Conservation (phyloP, 257 asterid genomes). For the Salvia hispanica region DNA sequence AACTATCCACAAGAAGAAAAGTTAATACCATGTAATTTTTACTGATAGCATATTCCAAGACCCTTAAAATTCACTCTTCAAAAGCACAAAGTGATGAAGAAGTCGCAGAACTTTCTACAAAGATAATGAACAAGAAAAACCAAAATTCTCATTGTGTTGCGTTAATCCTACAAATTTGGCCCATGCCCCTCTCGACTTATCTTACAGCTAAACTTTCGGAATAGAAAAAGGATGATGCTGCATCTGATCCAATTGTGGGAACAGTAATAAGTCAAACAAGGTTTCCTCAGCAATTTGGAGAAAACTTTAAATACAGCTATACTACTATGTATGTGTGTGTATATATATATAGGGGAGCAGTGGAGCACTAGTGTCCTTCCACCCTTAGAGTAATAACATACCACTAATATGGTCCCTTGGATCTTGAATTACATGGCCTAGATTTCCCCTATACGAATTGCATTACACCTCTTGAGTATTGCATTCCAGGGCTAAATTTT, state of each 20-base stretch:
- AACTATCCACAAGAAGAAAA: constrained; percentile 51
- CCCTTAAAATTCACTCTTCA: not conserved
- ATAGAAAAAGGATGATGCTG: not conserved
- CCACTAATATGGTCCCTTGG: too few species aligned
- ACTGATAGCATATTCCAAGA: not conserved
- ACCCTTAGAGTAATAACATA: too few species aligned
- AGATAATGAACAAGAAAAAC: not conserved
- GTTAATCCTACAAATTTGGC: constrained; percentile 1
- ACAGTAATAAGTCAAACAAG: constrained; percentile 9
- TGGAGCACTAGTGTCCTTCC: too few species aligned
- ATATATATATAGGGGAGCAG: too few species aligned
- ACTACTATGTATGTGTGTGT: not conserved
- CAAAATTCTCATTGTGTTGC: not conserved
- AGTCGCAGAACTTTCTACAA: not conserved
- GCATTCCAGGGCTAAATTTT: too few species aligned
- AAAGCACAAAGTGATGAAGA: constrained; percentile 3
- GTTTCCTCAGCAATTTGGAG: constrained; percentile 22
- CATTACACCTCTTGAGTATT: too few species aligned
- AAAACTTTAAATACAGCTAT: constrained; percentile 6
- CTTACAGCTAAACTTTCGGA: constrained; percentile 1
- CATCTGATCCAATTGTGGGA: constrained; percentile 3
- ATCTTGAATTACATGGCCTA: too few species aligned
- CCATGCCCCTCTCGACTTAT: constrained; percentile 7
- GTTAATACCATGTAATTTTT: constrained; percentile 28
- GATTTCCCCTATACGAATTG: too few species aligned